phyloP scores from a whole-genome alignment of 768 basidiomycete genomes.

The Mycena metata region DNA sequence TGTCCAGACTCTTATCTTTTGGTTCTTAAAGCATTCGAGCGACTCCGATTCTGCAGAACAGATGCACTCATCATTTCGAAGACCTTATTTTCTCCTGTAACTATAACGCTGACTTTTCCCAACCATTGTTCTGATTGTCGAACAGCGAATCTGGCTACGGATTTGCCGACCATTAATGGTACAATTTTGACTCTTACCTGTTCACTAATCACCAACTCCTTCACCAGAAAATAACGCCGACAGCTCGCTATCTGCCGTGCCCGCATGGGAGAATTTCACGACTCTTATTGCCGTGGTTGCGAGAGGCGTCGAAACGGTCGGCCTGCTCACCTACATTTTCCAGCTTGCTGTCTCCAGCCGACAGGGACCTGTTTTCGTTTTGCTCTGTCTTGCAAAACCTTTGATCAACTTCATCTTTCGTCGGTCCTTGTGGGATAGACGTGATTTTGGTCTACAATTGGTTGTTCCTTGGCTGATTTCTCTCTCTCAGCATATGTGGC shows the following conservation, averaged over 20 bases:
- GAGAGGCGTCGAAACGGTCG: conserved; percentile 39
- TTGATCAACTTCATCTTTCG: conserved; percentile 39
- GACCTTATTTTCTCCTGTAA: conserved; percentile 46
- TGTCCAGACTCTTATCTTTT: background rate
- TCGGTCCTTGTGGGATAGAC: conserved; percentile 46
- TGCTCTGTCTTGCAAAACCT: conserved; percentile 52
- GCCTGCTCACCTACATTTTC: conserved; percentile 50
- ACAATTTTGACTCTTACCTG: background rate
- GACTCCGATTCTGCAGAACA: conserved; percentile 32
- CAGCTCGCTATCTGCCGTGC: conserved; percentile 9
- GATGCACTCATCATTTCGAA: conserved; percentile 44
- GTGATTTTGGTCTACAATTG: conserved; percentile 34
- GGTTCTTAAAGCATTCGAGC: conserved; percentile 5
- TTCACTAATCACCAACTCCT: background rate
- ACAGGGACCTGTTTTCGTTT: conserved; percentile 49
- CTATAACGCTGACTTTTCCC: background rate
- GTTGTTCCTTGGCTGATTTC: background rate
- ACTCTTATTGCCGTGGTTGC: conserved; percentile 41
- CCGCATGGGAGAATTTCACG: conserved; percentile 39
- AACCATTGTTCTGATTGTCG: conserved; percentile 39
- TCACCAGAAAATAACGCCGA: conserved; percentile 26
- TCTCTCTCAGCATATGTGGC: conserved; percentile 44
- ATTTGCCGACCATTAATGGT: conserved; percentile 36
- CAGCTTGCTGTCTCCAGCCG: conserved; percentile 48
- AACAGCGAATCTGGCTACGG: conserved; percentile 30